Conservation (phyloP, 1,284 basidiomycete genomes). For the Irpex sp. region DNA sequence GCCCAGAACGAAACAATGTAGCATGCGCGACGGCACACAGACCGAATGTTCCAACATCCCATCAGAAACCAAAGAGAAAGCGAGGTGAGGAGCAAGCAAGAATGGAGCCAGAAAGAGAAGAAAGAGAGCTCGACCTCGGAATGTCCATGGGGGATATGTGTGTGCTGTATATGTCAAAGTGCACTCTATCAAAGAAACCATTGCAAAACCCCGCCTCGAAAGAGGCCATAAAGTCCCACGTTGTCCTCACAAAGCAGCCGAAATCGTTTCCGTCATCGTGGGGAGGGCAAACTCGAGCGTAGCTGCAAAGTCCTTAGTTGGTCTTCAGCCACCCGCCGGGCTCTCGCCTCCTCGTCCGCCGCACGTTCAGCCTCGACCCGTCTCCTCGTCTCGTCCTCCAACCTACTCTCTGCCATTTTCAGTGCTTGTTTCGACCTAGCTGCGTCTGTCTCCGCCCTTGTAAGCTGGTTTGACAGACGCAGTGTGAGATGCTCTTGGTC, state of each 20-base stretch:
- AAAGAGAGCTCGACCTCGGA: not conserved
- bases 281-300: slow-evolving; percentile 12
- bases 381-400: slow-evolving; percentile 57
- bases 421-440: slow-evolving; percentile 49
- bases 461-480: slow-evolving; percentile 61
- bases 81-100: too few species aligned
- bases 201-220: not conserved
- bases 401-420: slow-evolving; percentile 47
- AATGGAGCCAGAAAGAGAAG: too few species aligned
- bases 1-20: too few species aligned
- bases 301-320: slow-evolving; percentile 28
- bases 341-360: slow-evolving; percentile 45
- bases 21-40: too few species aligned
- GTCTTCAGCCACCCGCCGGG: slow-evolving; percentile 51
- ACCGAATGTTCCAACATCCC: too few species aligned
- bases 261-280: slow-evolving; percentile 2
- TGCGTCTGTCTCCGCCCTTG: slow-evolving; percentile 56
- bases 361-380: slow-evolving; percentile 54
- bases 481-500: slow-evolving; percentile 55
- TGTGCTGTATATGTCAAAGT: not conserved
- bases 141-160: not conserved
- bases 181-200: not conserved
- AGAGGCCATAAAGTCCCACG: slow-evolving; percentile 2
- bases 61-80: too few species aligned
- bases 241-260: not conserved